Base-by-base conservation (phyloP, 768 basidiomycete species). In the Boletales sp. region DNA sequence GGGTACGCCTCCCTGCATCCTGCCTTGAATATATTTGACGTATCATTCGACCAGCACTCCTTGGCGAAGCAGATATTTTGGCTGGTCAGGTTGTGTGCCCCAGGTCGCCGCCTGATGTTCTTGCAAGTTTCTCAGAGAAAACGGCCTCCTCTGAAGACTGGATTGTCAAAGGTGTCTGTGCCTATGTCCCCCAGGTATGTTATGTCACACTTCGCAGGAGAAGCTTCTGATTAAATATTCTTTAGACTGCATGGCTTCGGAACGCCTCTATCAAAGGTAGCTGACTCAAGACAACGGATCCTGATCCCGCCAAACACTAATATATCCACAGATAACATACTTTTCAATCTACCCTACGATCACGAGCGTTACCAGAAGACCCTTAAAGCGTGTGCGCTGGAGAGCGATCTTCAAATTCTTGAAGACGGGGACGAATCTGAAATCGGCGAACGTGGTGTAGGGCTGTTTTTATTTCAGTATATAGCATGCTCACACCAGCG, bases 371-470 rank as follows among this genome's bases (percentile, higher is more conserved):
- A 95, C 59, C 73, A 80, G 51, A 79, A 78, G 57, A 92, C 90
- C 8, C 71, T 95, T 7, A 83, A 90, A 66, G 88, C 83, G 39
- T 82, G 81, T 51, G 88, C 90, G 1, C 73, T 94, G 18, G 70
- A 84, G 18, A 79, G 74, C 48, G 90, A 94, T 60, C 73, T 94
- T 32, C 79, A 83, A 44, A 90, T 93, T 48, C 72, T 94, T 14
- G 91, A 93, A 62, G 90, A 93, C 58, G 89, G 90, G 1, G 90
- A 93, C 57, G 84, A 88, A 57, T 83, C 89, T 0, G 90, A 93
- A 66, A 91, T 92, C 48, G 90, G 90, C 17, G 90, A 92, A 71
- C 83, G 87, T 31, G 90, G 90, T 21, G 89, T 89, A 61, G 13
- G 67, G 19, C 25, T 17, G 4, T 38, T 49, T 53, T 34, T 10